A percentile compares a stretch with the other conserved stretches of the same genome.
Conservation (phyloP, 2,329 filamentous ascomycete species). For the Endoconidiophora polonica region DNA sequence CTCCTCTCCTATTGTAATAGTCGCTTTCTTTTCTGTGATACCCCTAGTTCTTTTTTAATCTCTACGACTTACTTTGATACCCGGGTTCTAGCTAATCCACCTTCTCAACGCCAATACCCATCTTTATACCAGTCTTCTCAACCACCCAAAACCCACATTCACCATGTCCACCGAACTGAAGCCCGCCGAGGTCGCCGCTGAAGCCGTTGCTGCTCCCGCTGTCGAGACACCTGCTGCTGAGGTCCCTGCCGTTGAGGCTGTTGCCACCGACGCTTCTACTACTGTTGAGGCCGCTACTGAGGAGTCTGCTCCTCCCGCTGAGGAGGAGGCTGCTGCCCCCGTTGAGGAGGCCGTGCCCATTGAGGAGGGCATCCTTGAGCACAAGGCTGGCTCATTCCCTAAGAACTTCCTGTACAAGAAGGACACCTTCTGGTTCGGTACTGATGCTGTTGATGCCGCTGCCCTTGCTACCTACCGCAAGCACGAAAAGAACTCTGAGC, state of each 20-base stretch:
- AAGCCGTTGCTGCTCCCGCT: conserved; percentile 25
- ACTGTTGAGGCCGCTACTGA: conserved; percentile 28
- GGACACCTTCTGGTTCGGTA: conserved; percentile 80
- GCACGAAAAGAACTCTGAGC: conserved; percentile 64
- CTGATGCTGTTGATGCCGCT: conserved; percentile 56
- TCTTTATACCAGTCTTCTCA: conserved; percentile 18
- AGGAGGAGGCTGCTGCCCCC: conserved; percentile 25
- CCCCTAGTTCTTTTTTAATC: conserved; percentile 17
- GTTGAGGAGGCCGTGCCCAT: conserved; percentile 35
- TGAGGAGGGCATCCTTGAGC: conserved; percentile 69
- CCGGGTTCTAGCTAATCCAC: conserved; percentile 13
- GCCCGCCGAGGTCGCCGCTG: conserved; percentile 37
- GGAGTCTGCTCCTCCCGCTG: conserved; percentile 21
- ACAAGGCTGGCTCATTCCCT: conserved; percentile 74
- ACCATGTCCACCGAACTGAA: conserved; percentile 63
- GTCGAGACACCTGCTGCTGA: conserved; percentile 22
- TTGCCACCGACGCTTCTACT: conserved; percentile 26
- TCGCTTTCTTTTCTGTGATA: conserved; percentile 23
- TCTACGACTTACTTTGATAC: conserved; percentile 13
- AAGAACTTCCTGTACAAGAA: conserved; percentile 86
- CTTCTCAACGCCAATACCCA: not conserved
- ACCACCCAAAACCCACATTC: conserved; percentile 18
- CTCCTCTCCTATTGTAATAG: conserved; percentile 22
- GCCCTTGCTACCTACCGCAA: conserved; percentile 63
- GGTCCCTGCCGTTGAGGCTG: conserved; percentile 18